phyloP scores from a whole-genome alignment of 306 rosid genomes.

The Neltuma alba region DNA sequence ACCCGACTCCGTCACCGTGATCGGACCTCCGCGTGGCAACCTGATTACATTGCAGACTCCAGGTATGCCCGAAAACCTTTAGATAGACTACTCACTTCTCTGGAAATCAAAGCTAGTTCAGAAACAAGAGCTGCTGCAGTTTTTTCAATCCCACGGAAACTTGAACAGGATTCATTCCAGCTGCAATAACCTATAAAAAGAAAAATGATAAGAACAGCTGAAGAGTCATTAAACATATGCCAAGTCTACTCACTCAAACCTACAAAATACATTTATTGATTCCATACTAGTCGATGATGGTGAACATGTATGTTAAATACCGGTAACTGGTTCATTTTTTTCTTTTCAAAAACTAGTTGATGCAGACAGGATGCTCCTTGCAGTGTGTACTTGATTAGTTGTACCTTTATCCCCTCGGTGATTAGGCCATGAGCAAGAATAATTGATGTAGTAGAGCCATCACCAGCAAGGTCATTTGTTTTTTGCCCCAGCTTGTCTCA shows the following conservation, averaged over 20 bases:
- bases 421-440: slow-evolving; percentile 93
- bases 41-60: too few relatives aligned
- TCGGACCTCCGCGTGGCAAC: too few relatives aligned
- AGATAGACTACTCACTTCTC: slow-evolving; percentile 60
- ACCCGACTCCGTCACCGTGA: too few relatives aligned
- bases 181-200: slow-evolving; percentile 72
- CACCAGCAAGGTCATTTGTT: slow-evolving; percentile 92
- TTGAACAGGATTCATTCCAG: slow-evolving; percentile 93
- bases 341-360: background rate
- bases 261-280: slow-evolving; percentile 22
- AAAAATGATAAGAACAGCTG: background rate
- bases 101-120: slow-evolving; percentile 76
- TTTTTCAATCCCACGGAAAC: slow-evolving; percentile 87
- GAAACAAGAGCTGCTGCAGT: slow-evolving; percentile 79
- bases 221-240: slow-evolving; percentile 1
- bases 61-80: too few relatives aligned
- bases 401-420: slow-evolving; percentile 89
- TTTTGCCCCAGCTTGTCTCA: slow-evolving; percentile 97
- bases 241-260: background rate
- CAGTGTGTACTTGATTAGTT: background rate
- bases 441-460: slow-evolving; percentile 91
- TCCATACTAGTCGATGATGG: background rate
- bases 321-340: too few relatives aligned
- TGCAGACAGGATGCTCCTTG: slow-evolving; percentile 13
- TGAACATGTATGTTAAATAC: background rate